Base-by-base conservation (phyloP, 1,139 yeast genomes). In the Saccharomyces hybrid region DNA sequence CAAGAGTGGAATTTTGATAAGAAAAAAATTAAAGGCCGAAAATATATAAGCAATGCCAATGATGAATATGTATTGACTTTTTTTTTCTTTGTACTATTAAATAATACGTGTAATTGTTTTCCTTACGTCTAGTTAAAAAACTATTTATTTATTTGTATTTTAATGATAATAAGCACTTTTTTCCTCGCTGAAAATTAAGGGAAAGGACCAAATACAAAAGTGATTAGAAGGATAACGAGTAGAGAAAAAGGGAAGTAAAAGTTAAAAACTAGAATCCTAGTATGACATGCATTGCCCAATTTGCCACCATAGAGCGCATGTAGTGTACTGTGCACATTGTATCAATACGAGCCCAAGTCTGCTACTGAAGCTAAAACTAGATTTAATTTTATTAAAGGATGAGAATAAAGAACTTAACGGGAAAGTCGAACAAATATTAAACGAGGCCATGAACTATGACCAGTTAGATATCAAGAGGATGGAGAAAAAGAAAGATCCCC, bases 291-390 rank as follows among this genome's bases (percentile, higher is more conserved):
- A 57, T 48, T 65, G 67, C 44, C 57, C 60, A 25, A 52, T 60
- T 23, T 65, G 67, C 50, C 57, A 54, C 42, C 57, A 61, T 31
- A 57, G 59, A 20, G 55, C 58, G 16, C 56, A 58, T 14, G 59
- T 52, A n/a, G 57, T 64, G 53, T 61, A 58, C 27, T 66, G 70
- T 51, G 53, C 61, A 6, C 66, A 62, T 51, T 66, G 70, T 56
- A 52, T 65, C 47, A 65, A 62, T 50, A 60, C 63, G 25, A 65
- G 69, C 30, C 69, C 69, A 2, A 56, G 54, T 7, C 52, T 66
- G 26, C 47, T 64, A 27, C 44, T 63, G 26, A 54, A 55, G 42
- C 48, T 56, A 46, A 60, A 58, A 52, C 52, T 66, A 25, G 58
- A 63, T 50, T 56, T 61, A 41, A 48, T 57, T 13, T 44, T 53